Base-by-base conservation (phyloP, 768 basidiomycete genomes). In the Rhodosporidiobolus odoratus region DNA sequence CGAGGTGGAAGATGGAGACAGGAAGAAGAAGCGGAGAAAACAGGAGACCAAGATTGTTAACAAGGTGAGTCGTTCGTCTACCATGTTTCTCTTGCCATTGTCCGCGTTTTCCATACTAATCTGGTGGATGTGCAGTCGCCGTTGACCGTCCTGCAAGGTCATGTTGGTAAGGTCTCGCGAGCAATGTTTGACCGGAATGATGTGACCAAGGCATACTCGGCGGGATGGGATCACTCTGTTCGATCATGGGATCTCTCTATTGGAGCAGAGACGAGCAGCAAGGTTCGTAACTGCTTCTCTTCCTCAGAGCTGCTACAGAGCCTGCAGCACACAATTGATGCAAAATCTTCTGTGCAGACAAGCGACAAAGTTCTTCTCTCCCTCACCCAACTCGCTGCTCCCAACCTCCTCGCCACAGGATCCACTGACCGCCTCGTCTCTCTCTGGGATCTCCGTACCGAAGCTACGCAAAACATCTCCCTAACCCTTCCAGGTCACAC, bases 241-340 rank as follows among this genome's bases (percentile, higher is more conserved):
- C 83, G 92, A 32, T 81, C 84, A 3, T 99, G 95, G 95, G 92
- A 96, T 76, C 82, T 88, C 5, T 89, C 91, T 74, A 84, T 82
- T 47, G 91, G 89, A 25, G 72, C 72, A 19, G 76, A 78, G 57
- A 75, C 71, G 15, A 75, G 78, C 1, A 68, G 78, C 37, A 81
- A 81, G 77, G 81, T 81, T 58, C 72, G 80, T 72, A 32, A 0
- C 13, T 47, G 1, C 35, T 10, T 45, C 2, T 59, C 30, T 50
- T 38, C 16, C 10, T 21, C n/a, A n/a, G n/a, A 8, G 8, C 30
- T 15, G 21, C 13, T n/a, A 32, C 32, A 27, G 52, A n/a, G 58
- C 43, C 34, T 43, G 1, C 21, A 7, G 13, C n/a, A 47, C 9
- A n/a, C 23, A 13, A 19, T 19, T 23, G 16, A 15, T 35, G 21